Percentiles rank a stretch among this genome's conserved stretches.
Conservation (phyloP, 495 filamentous ascomycete genomes). For the Apodospora peruviana region DNA sequence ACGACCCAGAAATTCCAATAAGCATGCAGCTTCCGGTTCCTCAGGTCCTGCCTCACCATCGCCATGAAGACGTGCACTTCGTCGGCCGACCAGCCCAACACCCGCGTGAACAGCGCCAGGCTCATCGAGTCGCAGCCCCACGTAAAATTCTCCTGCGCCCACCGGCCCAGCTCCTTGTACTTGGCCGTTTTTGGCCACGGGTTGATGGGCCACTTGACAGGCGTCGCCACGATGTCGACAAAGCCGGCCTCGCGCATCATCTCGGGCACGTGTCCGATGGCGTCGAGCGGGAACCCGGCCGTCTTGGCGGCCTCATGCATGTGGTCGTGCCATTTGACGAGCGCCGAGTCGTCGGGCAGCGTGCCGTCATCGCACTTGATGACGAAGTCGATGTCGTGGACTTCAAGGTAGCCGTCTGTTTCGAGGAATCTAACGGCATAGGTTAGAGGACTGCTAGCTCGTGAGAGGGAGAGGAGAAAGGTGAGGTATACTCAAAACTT, state of each 20-base stretch:
- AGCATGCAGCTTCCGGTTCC: conserved; percentile 23
- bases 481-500: conserved; percentile 18
- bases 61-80: conserved; percentile 21
- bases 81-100: conserved; percentile 21
- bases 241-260: conserved; percentile 23
- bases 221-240: conserved; percentile 15
- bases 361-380: conserved; percentile 20
- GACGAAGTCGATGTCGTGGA: conserved; percentile 15
- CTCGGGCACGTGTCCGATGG: conserved; percentile 4
- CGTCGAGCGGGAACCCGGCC: conserved; percentile 15
- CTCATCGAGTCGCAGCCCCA: conserved; percentile 40
- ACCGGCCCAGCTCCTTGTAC: conserved; percentile 42
- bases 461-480: neutral
- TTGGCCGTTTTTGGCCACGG: conserved; percentile 39
- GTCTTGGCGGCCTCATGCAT: conserved; percentile 22
- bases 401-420: conserved; percentile 33
- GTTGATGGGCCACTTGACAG: conserved; percentile 32
- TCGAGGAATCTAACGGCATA: too few relatives aligned
- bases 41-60: conserved; percentile 25
- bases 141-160: conserved; percentile 22
- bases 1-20: conserved; percentile 12
- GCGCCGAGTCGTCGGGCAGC: conserved; percentile 14
- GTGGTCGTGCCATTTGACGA: conserved; percentile 19
- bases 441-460: too few relatives aligned
- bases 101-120: conserved; percentile 25